Evolutionary conservation across 257 asterid genomes (phyloP).

Genomic region (Henckelia pumila): DNA sequence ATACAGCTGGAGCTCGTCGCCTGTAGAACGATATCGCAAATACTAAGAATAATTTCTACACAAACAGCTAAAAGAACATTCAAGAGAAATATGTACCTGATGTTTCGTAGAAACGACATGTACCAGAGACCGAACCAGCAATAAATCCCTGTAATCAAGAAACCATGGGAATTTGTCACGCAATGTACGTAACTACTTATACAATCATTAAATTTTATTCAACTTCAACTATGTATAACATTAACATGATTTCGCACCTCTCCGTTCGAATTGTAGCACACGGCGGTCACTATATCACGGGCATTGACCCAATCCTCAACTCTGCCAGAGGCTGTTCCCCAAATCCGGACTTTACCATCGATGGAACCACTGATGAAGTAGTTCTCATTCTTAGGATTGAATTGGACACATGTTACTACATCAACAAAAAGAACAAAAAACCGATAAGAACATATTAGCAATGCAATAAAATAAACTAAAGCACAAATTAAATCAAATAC

Average conservation of each 20-base stretch:
- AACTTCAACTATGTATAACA: constrained; percentile 1
- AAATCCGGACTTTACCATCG: constrained; percentile 83
- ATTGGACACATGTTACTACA: constrained; percentile 82
- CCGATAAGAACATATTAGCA: not conserved
- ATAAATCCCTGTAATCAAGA: constrained; percentile 55
- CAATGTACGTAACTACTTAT: no score
- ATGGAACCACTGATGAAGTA: constrained; percentile 75
- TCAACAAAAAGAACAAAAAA: constrained; percentile 15
- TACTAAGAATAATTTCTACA: constrained; percentile 14
- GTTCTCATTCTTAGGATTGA: constrained; percentile 76
- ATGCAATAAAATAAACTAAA: not conserved
- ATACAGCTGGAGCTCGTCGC: constrained; percentile 38
- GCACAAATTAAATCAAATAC: no score
- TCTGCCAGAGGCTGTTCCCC: constrained; percentile 56
- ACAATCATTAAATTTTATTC: not conserved
- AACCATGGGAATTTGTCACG: not conserved
- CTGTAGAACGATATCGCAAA: constrained; percentile 28
- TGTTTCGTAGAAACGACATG: constrained; percentile 65
- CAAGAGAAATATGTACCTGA: constrained; percentile 32
- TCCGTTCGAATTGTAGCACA: constrained; percentile 76
- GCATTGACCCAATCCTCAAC: constrained; percentile 70
- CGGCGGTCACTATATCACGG: constrained; percentile 56
- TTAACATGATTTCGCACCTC: constrained; percentile 35
- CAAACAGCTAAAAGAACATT: not conserved
- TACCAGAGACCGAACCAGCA: constrained; percentile 70